Evolutionary conservation across 140 eudicot species (phyloP), one percentile per base, ranked within the genome.

Genomic region (Anethum foeniculum): DNA sequence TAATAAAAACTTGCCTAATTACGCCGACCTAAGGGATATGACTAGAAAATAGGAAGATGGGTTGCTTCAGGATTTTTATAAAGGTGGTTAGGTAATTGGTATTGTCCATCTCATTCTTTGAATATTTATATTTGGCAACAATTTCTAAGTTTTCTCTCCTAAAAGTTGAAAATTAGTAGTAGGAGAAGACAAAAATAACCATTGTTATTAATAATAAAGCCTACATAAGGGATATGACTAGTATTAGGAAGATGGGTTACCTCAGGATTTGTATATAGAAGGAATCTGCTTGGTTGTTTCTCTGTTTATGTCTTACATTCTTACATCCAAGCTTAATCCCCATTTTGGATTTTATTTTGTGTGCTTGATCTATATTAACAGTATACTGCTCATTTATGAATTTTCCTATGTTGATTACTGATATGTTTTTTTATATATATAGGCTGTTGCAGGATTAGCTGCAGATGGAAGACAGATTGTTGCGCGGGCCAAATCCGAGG

Each of bases 381-480:
- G 65, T 44, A 74, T 65, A 47, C 36, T 76, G 67, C 34, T 65
- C 78, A 11, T 23, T 32, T 64, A 7, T 52, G 54, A 41, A 54
- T 71, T 71, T 54, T 36, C 18, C 30, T 48, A 38, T 82, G 80
- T 39, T 77, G 79, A 25, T 38, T 28, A 6, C 54, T 49, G 28
- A 75, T 56, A 73, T 76, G 52, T 36, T 69, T 30, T 49, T 43
- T 46, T 74, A 47, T 47, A 47, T 47, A 47, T 84, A 69, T 82
- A 94, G 97, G 97, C 95, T 83, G 94, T 94, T 84, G 97, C 98
- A 67, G 98, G 98, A 81, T 84, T 94, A 83, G 98, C 98, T 67
- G 98, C 98, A 77, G 98, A 94, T 81, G 98, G 98, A 68, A 90
- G 98, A 72, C 98, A 94, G 83, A 92, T 94, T 81, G 97, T 94